Evolutionary conservation across 768 basidiomycete species (phyloP), one percentile per base, ranked within the genome.

Genomic region (Tubosaeta sp.): DNA sequence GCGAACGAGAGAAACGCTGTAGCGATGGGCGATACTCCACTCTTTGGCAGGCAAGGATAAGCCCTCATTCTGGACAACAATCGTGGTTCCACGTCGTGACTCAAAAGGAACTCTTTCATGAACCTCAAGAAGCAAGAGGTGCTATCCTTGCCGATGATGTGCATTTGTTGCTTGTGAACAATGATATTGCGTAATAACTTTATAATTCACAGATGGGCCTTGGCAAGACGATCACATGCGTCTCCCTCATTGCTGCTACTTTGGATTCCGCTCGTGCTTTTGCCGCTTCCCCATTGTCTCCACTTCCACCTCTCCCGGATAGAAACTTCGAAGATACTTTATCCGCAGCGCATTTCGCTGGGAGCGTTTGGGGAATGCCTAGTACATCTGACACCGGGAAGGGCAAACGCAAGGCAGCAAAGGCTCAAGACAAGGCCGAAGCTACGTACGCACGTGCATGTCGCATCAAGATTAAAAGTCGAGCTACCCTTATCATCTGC

Each of bases 111-210:
- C 72, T 82, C 1, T 78, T 75, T 52, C 72, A 81, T 48, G 76
- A 82, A 63, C 92, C 91, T 5, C 69, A 70, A 38, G 85, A 91
- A 65, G 74, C 85, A 13, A 93, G 90, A 70, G 90, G 95, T 32
- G 83, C 94, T 6, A 93, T 99, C 58, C 73, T 99, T 49, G 97
- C 97, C 9, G 97, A 99, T 72, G 97, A 99, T 76, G 95, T 97
- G 73, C 63, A 89, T 75, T 35, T 46, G 10, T 45, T 62, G 46
- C 57, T 39, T 49, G 44, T 38, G 27, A 46, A 49, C 29, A 29
- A 38, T 38, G 26, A 37, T 43, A 38, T 52, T 48, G 51, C 53
- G 53, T 61, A 58, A 50, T 50, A 46, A 57, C 52, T 19, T 26
- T 50, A 43, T 39, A 61, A 35, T 53, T 48, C 32, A 53, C 53